Conservation (phyloP, 2,329 filamentous ascomycete genomes). For the Botrytis sinoallii region DNA sequence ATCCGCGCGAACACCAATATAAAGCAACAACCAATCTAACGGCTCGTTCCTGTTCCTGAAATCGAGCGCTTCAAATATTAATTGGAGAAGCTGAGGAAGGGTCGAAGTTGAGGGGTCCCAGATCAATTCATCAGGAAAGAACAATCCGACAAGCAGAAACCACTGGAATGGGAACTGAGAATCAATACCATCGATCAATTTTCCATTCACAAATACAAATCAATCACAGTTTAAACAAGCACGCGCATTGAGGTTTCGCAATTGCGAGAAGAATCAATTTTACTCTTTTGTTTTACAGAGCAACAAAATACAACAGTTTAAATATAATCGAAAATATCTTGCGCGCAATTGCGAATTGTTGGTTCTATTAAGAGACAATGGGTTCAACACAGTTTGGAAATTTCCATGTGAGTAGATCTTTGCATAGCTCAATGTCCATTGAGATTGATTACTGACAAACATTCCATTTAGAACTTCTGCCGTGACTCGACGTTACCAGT, state of each 20-base stretch:
- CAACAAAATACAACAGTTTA: constrained; percentile 9
- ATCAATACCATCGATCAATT: neutral
- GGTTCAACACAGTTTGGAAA: constrained; percentile 51
- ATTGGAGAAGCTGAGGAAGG: constrained; percentile 9
- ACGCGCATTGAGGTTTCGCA: constrained; percentile 16
- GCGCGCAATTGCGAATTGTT: constrained; percentile 11
- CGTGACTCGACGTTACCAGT: constrained; percentile 78
- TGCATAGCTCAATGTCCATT: constrained; percentile 17
- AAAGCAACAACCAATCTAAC: constrained; percentile 1
- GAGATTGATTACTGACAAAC: constrained; percentile 20
- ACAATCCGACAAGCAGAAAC: neutral
- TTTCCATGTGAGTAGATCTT: constrained; percentile 46
- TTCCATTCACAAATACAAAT: neutral
- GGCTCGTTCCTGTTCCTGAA: constrained; percentile 18
- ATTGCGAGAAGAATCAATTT: constrained; percentile 14
- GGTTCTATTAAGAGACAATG: constrained; percentile 23
- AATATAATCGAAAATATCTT: neutral
- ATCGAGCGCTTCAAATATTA: neutral
- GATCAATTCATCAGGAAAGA: constrained; percentile 6
- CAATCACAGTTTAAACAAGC: constrained; percentile 4
- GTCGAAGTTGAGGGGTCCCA: neutral
- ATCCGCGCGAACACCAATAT: neutral
- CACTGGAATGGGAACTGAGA: neutral
- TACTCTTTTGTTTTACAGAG: constrained; percentile 12
- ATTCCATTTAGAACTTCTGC: constrained; percentile 65